Evolutionary conservation across 441 rosid genomes (phyloP), one percentile per base, ranked within the genome.

Genomic region (Geranium incanum): DNA sequence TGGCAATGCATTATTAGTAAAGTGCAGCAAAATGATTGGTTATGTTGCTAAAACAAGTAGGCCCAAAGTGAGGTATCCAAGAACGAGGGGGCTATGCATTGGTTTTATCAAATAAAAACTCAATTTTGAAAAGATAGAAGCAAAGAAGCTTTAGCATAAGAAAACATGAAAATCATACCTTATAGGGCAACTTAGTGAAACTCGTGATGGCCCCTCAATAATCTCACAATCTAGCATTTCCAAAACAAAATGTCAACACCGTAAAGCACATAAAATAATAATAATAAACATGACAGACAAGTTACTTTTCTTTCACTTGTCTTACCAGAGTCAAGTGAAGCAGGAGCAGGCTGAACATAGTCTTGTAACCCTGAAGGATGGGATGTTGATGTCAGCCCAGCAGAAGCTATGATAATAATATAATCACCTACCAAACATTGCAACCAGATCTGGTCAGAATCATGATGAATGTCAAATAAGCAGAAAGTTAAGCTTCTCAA

Each of bases 361-460:
- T 50, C 59, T 6, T 12, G 59, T 50, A 50, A 13, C 15, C 4
- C 59, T 12, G 59, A 50, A 50, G 59, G 13, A 13, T 13, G 5
- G n/a, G 59, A 13, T 12, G 59, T 50, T 50, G 59, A 6, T 13
- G 59, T 50, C 59, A 50, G 4, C 3, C 59, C n/a, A 12, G 16
- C 15, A 50, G 16, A 50, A 50, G 59, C 59, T 50, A 50, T 50
- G 16, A 50, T 50, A 13, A 50, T 50, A 50, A 50, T 12, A 13
- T 50, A 50, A 13, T 50, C n/a, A 50, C 59, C 59, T 50, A 50
- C 59, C 13, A 50, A 50, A 50, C n/a, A 50, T 50, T 50, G 59
- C 59, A 50, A 13, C 13, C 59, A 50, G 59, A 50, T 50, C 52
- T 3, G n/a, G 59, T 50, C 16, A 50, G 4, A 12, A 50, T 50